Conservation (phyloP, 2,329 filamentous ascomycete species). For the Microdochium nivale region DNA sequence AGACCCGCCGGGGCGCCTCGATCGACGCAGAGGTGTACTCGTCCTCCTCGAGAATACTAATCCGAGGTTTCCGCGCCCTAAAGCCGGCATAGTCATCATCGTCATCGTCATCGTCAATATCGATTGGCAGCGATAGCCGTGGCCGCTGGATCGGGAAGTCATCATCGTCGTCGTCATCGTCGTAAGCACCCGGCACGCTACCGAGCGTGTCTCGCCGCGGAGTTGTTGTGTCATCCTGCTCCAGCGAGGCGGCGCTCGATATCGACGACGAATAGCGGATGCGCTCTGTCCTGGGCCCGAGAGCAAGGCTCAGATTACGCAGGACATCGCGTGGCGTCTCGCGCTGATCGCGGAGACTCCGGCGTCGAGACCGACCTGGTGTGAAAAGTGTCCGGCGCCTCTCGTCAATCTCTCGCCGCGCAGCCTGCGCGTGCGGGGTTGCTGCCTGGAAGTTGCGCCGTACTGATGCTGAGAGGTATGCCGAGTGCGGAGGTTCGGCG, state of each 20-base stretch:
- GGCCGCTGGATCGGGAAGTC: slow-evolving; percentile 41
- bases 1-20: slow-evolving; percentile 47
- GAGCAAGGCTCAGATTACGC: slow-evolving; percentile 42
- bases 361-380: slow-evolving; percentile 48
- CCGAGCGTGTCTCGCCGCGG: slow-evolving; percentile 10
- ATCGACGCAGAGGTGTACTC: slow-evolving; percentile 51
- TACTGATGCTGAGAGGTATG: slow-evolving; percentile 36
- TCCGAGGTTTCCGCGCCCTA: slow-evolving; percentile 26
- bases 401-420: slow-evolving; percentile 47
- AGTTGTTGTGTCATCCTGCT: slow-evolving; percentile 6
- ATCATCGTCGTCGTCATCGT: slow-evolving; percentile 40
- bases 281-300: slow-evolving; percentile 39
- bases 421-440: slow-evolving; percentile 55
- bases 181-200: slow-evolving; percentile 22
- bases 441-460: slow-evolving; percentile 32
- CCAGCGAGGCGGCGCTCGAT: slow-evolving; percentile 17
- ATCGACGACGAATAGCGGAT: slow-evolving; percentile 35
- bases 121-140: slow-evolving; percentile 45
- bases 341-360: slow-evolving; percentile 44
- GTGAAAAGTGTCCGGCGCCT: slow-evolving; percentile 52
- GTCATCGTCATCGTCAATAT: slow-evolving; percentile 37
- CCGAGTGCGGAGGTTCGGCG: slow-evolving; percentile 28
- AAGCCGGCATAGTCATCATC: slow-evolving; percentile 39
- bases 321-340: slow-evolving; percentile 24
- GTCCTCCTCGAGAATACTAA: slow-evolving; percentile 48